A percentile compares a stretch with the other conserved stretches of the same genome.
phyloP scores from a whole-genome alignment of 2,329 filamentous ascomycete species.

The Hypocreales sp. region DNA sequence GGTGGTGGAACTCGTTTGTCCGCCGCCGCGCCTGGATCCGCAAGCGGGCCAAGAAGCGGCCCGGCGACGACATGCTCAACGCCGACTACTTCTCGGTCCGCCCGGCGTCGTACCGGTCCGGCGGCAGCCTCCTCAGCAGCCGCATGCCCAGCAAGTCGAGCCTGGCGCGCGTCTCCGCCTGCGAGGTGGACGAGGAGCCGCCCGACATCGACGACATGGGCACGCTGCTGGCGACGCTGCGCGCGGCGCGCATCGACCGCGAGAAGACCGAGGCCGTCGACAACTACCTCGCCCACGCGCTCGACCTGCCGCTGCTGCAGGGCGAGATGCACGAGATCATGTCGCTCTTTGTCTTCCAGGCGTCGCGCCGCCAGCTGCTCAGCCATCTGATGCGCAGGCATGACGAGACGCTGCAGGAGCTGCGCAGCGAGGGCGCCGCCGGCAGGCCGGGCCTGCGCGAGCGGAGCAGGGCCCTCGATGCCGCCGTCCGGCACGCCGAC shows the following conservation, averaged over 20 bases:
- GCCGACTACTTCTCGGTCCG: constrained; percentile 70
- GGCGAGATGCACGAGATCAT: constrained; percentile 74
- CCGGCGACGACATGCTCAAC: constrained; percentile 41
- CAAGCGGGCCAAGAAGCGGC: constrained; percentile 50
- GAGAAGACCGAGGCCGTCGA: constrained; percentile 79
- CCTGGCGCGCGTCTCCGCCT: constrained; percentile 17
- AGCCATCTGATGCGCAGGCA: constrained; percentile 48
- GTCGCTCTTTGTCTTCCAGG: constrained; percentile 77
- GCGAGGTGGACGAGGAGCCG: constrained; percentile 39
- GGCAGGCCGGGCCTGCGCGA: constrained; percentile 15
- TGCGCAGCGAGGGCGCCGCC: constrained; percentile 23
- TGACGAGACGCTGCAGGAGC: constrained; percentile 21
- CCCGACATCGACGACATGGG: constrained; percentile 46
- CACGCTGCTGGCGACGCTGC: constrained; percentile 53
- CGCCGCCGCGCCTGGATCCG: constrained; percentile 77
- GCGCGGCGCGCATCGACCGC: constrained; percentile 62
- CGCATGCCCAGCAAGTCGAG: constrained; percentile 20
- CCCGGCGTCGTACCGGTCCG: constrained; percentile 27
- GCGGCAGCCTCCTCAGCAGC: constrained; percentile 17
- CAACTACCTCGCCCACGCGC: constrained; percentile 64
- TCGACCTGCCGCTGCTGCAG: constrained; percentile 62
- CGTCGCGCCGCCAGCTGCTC: constrained; percentile 64
- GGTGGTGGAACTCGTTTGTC: constrained; percentile 95
- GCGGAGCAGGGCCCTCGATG: constrained; percentile 53
- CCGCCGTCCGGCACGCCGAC: constrained; percentile 61